Evolutionary conservation across 495 filamentous ascomycete genomes (phyloP), one percentile per base, ranked within the genome.

Genomic region (Aspergillus sparsus): DNA sequence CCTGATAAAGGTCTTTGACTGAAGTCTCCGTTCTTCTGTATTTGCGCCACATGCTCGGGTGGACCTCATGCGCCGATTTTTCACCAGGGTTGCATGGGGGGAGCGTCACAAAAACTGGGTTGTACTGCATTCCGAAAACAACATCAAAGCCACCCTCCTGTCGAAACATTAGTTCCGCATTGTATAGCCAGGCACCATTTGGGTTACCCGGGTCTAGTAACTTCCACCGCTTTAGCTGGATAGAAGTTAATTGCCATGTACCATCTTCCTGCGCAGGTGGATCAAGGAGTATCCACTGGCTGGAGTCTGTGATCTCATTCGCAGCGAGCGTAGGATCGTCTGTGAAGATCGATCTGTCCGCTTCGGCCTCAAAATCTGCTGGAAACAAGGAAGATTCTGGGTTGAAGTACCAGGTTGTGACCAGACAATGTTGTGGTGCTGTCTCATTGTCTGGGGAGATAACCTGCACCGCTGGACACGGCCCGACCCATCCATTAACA

Each of bases 391-490:
- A 41, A 7, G 9, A 8, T 8, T 41, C 7, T 0, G 37, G 37
- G 37, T 41, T 41, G n/a, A 50, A 12, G 15, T 27, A 12, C 16
- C 21, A 31, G 32, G 47, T 31, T 8, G 47, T 50, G 47, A 50
- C 47, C 47, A 50, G 2, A 16, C 47, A 50, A 32, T 50, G 47
- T 16, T 32, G 47, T 50, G 47, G 47, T 31, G 31, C 16, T 50
- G 47, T 41, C 37, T 41, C 37, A 9, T 41, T 41, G 13, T 13
- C 37, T 1, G 2, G 37, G 9, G 37, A 8, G 2, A n/a, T 41
- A n/a, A 41, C n/a, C n/a, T n/a, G 37, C 37, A 41, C 37, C 37
- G 15, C 27, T 0, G 47, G 47, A 50, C 47, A 50, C 11, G 47
- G 47, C 18, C 47, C 47, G 1, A 31, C 31, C 47, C 47, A 50